Evolutionary conservation across 495 filamentous ascomycete genomes (phyloP).

Genomic region (Aspergillus affinis): DNA sequence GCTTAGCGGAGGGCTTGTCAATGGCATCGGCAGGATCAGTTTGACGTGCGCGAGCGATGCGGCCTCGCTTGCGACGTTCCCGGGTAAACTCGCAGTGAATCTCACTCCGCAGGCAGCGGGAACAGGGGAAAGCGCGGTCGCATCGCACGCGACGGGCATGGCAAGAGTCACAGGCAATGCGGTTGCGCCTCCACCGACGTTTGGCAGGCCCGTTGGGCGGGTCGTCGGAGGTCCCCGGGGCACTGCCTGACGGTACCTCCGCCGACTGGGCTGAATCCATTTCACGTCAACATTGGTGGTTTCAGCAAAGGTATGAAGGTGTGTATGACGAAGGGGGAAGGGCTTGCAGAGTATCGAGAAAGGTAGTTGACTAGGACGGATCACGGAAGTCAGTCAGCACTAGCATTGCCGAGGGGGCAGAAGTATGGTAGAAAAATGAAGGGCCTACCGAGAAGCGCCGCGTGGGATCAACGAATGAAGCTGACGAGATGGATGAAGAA

Average conservation of each 20-base stretch:
- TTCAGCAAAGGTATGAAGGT: constrained; percentile 2
- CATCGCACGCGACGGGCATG: constrained; percentile 49
- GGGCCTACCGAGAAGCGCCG: not conserved
- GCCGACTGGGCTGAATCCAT: constrained; percentile 40
- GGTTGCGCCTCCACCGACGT: constrained; percentile 47
- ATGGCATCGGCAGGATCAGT: constrained; percentile 13
- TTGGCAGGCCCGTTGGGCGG: constrained; percentile 33
- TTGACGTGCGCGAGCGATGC: constrained; percentile 39
- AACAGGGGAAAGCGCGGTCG: constrained; percentile 49
- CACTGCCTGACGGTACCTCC: constrained; percentile 22
- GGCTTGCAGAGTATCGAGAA: not conserved
- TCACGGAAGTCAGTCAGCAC: not conserved
- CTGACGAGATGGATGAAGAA: not conserved
- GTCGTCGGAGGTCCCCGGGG: constrained; percentile 28
- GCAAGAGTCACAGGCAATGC: constrained; percentile 48
- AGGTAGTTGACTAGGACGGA: not conserved
- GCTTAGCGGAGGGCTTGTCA: not conserved
- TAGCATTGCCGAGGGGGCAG: not conserved
- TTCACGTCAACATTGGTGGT: constrained; percentile 30
- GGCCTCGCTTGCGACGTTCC: constrained; percentile 46
- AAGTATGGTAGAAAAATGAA: not conserved
- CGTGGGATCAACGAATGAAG: not conserved
- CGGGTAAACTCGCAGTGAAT: constrained; percentile 46
- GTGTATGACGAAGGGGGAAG: not conserved
- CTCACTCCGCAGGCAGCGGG: constrained; percentile 44